Base-by-base conservation (phyloP, 2,329 filamentous ascomycete species). In the Colletotrichum kahawae region DNA sequence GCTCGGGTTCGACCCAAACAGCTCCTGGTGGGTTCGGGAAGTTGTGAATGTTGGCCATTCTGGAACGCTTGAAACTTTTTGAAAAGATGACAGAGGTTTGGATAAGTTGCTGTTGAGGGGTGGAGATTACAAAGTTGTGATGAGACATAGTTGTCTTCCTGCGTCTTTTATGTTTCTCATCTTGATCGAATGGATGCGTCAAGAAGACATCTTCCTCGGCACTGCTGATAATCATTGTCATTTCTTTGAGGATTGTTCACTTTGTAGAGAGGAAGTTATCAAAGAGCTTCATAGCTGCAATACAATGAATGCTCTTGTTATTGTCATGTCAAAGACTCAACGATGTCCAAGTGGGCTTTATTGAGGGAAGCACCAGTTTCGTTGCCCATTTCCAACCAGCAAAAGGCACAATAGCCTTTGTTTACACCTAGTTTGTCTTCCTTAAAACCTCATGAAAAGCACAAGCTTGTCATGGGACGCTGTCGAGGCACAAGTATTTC, bases 381-480 rank as follows among this genome's bases (percentile, higher is more conserved):
- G 5, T 12, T 51, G 10, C 4, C n/a, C n/a, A 21, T 21, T 48
- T 2, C 18, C 10, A 0, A 48, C 18, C n/a, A 6, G 3, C 3
- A 51, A 2, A 21, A 48, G 43, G 43, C 6, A 7, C 43, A 2
- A 48, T 48, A 21, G 43, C 43, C 43, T 51, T 51, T 51, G 43
- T 51, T 21, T 21, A 51, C 1, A 10, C 5, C 43, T 21, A 7
- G 3, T 21, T 24, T 51, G 43, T 24, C 4, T 51, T 7, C 5
- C n/a, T 1, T 21, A 10, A 7, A 48, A 21, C 0, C 12, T n/a
- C 3, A 7, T 18, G 1, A 48, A 48, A 2, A 21, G 43, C n/a
- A 0, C 3, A 0, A 1, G 7, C 18, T 21, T 4, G n/a, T n/a
- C 1, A 48, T 7, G 3, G n/a, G 18, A n/a, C 12, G 1, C 43